Conservation (phyloP, 306 rosid genomes). For the Cucurbita maxima region DNA sequence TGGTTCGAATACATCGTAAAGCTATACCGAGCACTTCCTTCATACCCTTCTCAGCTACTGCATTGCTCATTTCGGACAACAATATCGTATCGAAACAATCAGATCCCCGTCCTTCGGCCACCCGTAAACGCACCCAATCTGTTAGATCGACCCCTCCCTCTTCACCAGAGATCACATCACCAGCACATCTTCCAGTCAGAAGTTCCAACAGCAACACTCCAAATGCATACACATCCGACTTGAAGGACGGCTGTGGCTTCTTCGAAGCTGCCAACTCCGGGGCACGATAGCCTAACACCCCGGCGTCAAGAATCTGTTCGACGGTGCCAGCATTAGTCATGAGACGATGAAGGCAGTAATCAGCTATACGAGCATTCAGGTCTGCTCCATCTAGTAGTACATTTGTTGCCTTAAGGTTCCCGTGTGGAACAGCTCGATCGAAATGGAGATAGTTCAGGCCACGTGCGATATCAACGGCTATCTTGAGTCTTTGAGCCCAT, state of each 20-base stretch:
- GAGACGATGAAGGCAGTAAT: slow-evolving; percentile 94
- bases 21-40: slow-evolving; percentile 85
- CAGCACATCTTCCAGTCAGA: slow-evolving; percentile 90
- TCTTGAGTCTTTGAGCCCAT: slow-evolving; percentile 88
- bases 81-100: slow-evolving; percentile 71
- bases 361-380: slow-evolving; percentile 85
- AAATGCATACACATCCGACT: slow-evolving; percentile 91
- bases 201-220: slow-evolving; percentile 86
- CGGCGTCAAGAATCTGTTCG: slow-evolving; percentile 94
- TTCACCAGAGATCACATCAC: slow-evolving; percentile 76
- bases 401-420: slow-evolving; percentile 88
- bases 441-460: slow-evolving; percentile 99
- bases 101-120: slow-evolving; percentile 68
- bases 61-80: slow-evolving; percentile 45
- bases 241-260: slow-evolving; percentile 90
- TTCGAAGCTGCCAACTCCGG: slow-evolving; percentile 92
- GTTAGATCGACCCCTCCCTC: slow-evolving; percentile 80
- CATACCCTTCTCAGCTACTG: slow-evolving; percentile 73
- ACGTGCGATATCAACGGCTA: slow-evolving; percentile 94
- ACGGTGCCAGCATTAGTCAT: slow-evolving; percentile 94
- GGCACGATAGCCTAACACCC: slow-evolving; percentile 84
- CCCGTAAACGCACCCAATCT: slow-evolving; percentile 73
- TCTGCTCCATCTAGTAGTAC: slow-evolving; percentile 75
- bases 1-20: slow-evolving; percentile 54
- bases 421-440: slow-evolving; percentile 97